A percentile compares a stretch with the other conserved stretches of the same genome.
Evolutionary conservation across 139 green algal genomes (phyloP).

Genomic region (Tetraselmis chui): DNA sequence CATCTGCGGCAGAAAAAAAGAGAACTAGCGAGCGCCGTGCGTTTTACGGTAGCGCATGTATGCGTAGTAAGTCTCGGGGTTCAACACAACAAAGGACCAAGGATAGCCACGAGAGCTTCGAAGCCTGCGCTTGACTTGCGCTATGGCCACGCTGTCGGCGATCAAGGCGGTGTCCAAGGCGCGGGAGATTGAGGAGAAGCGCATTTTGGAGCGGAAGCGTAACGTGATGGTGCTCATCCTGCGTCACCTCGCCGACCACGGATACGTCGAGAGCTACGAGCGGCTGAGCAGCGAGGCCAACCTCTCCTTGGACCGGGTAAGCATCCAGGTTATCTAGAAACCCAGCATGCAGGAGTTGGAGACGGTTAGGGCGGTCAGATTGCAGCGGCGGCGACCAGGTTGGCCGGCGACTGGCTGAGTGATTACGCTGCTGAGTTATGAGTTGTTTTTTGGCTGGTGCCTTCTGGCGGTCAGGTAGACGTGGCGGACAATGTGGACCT

Average conservation of each 20-base stretch:
- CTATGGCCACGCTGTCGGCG: background rate
- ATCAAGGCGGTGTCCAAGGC: conserved; percentile 20
- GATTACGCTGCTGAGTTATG: background rate
- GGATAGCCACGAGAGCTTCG: too few relatives aligned
- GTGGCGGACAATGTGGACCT: conserved; percentile 61
- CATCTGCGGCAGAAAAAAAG: too few relatives aligned
- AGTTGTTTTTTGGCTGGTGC: too few relatives aligned
- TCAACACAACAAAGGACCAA: too few relatives aligned
- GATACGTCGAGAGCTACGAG: conserved; percentile 44
- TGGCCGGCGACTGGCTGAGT: too few relatives aligned
- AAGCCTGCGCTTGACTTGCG: too few relatives aligned
- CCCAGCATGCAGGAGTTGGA: too few relatives aligned
- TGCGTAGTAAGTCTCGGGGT: too few relatives aligned
- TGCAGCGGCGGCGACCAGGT: too few relatives aligned
- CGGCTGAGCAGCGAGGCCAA: conserved; percentile 40
- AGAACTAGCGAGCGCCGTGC: too few relatives aligned
- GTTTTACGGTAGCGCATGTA: too few relatives aligned
- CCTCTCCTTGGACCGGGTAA: conserved; percentile 37
- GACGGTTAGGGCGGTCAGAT: too few relatives aligned
- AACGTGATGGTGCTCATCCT: conserved; percentile 49
- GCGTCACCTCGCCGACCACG: conserved; percentile 41
- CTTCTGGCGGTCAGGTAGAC: conserved; percentile 35
- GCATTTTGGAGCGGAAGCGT: conserved; percentile 29
- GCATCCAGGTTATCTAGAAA: background rate
- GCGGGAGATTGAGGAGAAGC: conserved; percentile 31